Evolutionary conservation across 805 yeast species (phyloP), one percentile per base, ranked within the genome.

Genomic region (Candida boidinii): DNA sequence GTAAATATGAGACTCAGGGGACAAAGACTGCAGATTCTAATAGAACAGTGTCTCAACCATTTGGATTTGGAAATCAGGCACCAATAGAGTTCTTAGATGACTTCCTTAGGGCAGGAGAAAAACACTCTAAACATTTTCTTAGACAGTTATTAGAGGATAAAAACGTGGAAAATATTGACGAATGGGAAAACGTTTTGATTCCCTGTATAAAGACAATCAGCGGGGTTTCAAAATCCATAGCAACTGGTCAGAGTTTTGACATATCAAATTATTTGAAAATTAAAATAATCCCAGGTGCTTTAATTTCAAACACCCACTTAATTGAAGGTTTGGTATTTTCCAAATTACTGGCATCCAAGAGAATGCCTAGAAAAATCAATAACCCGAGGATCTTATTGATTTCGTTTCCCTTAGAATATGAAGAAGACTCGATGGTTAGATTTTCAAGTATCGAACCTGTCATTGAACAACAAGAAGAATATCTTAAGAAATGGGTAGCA

Each of bases 381-480:
- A 66, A 72, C 31, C 97, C 99, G 0, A 70, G 77, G 34, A 81
- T 92, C 25, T 75, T 90, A 37, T 63, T 94, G 13, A 67, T 92
- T 5, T 79, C 87, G 66, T 92, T 92, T 47, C 96, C 96, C 0
- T 60, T 92, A 17, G 97, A 88, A 49, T 92, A 86, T 44, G 85
- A 80, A 34, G 86, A 81, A 42, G 54, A 44, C 18, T 28, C 46
- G 7, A 47, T 46, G 21, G 42, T 44, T 19, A 39, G 29, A 15
- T 80, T 86, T 37, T 75, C 86, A 54, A 82, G 94, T 48, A 61
- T 88, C 35, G 82, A 85, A 37, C 82, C 94, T 1, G 79, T 90
- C 1, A 64, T 85, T 31, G 82, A 90, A 0, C 97, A 92, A 50
- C 96, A 90, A 49, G 64, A 72, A 30, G 96, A 90, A 44, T 90